These are phyloP conservation scores for Cryptosporidium xiaoi DNA, from an alignment of 169 alveolate genomes.

Conservation along the genomic window DNA sequence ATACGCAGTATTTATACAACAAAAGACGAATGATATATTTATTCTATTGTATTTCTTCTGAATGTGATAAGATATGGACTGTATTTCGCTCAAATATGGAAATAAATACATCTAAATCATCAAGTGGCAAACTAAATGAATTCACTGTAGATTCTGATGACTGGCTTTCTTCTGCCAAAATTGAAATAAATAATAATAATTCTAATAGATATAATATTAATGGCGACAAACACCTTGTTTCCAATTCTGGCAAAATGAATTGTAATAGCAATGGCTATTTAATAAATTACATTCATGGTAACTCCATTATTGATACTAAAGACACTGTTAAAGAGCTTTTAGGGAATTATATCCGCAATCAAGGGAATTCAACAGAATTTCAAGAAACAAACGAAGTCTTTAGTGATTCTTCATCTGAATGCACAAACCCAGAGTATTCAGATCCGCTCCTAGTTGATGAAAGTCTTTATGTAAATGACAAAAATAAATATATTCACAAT, in stretches of 20 bases:
- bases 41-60: conserved; percentile 4
- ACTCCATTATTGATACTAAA: neutral
- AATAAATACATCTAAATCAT: neutral
- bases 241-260: neutral
- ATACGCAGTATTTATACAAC: conserved; percentile 28
- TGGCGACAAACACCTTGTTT: neutral
- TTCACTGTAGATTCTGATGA: neutral
- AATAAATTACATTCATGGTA: conserved; percentile 10
- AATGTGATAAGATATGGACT: conserved; percentile 29
- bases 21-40: conserved; percentile 33
- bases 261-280: conserved; percentile 15
- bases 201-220: neutral
- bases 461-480: conserved; percentile 26
- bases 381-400: neutral
- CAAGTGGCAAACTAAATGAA: neutral
- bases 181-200: neutral
- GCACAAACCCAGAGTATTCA: conserved; percentile 14
- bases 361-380: neutral
- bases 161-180: conserved; percentile 53
- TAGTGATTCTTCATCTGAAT: conserved; percentile 28
- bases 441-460: conserved; percentile 38
- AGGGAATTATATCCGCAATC: conserved; percentile 2
- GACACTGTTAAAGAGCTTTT: neutral
- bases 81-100: conserved; percentile 7
- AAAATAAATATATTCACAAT: conserved; percentile 24